Base-by-base conservation (phyloP, 306 rosid species). In the Ziziphus jujuba region DNA sequence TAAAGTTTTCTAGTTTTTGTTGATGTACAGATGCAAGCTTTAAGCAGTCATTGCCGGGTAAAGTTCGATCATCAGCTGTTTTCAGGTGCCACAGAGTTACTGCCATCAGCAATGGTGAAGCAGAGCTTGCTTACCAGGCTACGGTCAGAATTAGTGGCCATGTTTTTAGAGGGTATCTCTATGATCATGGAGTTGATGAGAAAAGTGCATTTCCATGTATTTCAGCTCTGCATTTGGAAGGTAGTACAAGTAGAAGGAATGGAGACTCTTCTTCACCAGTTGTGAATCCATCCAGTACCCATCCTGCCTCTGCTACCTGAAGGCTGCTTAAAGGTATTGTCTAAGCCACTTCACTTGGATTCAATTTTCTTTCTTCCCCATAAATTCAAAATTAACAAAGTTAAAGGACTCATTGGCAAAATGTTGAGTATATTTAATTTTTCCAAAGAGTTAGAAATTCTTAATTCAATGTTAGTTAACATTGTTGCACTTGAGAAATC, bases 41-140 rank as follows among this genome's bases (percentile, higher is more conserved):
- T 78, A 88, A 84, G 40, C 79, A 81, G 45, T 65, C 84, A 0
- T 77, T 91, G 38, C 97, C 96, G 7, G 75, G 84, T 20, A 81
- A 91, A 43, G 88, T 91, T 45, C 78, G 78, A 1, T 87, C 89
- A 0, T 89, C 91, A 4, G 96, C 93, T 1, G 88, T 80, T 21
- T 91, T 91, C 63, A 78, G 84, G 84, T 86, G 91, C 69, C 96
- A 84, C n/a, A 84, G 92, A 81, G 89, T 91, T 63, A 82, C 91
- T 24, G 89, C 92, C 34, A 78, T 84, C 36, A 74, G 93, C 7
- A 78, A 83, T 47, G 93, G 91, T 6, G 88, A 81, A 56, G 88
- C 84, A 33, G 97, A 91, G 73, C 7, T 91, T 51, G 87, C 85
- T 0, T 91, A 88, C 65, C 66, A 86, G 78, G 91, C 91, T 13